Conservation (phyloP, 306 rosid species). For the barrel medic (Medicago truncatula) region MtrunA17r5.0-ANR NC_053044.1:42474001-42474500, state of each 20-base stretch:
- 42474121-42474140: slow-evolving; percentile 82
- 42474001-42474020: slow-evolving; percentile 6
- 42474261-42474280: slow-evolving; percentile 68
- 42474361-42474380: slow-evolving; percentile 45
- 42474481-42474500: neutral
- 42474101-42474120: slow-evolving; percentile 60
- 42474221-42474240: slow-evolving; percentile 46
- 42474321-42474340: slow-evolving; percentile 49
- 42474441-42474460: neutral
- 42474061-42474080: slow-evolving; percentile 66
- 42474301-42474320: slow-evolving; percentile 45
- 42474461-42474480: slow-evolving; percentile 12
- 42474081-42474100: slow-evolving; percentile 85
- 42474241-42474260: slow-evolving; percentile 45
- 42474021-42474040: slow-evolving; percentile 18
- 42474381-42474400: slow-evolving; percentile 52
- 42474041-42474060: slow-evolving; percentile 12
- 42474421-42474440: neutral
- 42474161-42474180: slow-evolving; percentile 48
- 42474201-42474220: slow-evolving; percentile 46
- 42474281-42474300: slow-evolving; percentile 51
- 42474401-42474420: slow-evolving; percentile 15
- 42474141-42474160: slow-evolving; percentile 60
- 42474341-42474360: slow-evolving; percentile 46
- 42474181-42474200: slow-evolving; percentile 49